These are phyloP conservation scores for Heracleum sosnowskyi DNA, from an alignment of 129 eudicot genomes.

Conservation along the genomic window DNA sequence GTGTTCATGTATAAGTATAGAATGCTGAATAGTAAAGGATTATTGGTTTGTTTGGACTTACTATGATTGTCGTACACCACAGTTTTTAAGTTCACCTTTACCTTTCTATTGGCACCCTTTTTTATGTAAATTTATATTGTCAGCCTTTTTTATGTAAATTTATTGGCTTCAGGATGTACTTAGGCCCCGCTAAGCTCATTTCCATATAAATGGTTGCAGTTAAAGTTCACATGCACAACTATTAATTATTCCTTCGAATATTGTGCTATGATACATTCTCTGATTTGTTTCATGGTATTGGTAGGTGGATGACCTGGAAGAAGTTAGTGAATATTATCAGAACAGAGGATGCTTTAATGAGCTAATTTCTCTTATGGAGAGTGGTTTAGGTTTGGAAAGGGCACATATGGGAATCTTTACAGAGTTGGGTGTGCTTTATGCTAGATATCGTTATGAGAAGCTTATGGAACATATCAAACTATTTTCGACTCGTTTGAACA, in stretches of 20 bases:
- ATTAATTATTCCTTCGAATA: neutral
- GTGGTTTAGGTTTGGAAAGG: constrained; percentile 69
- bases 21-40: neutral
- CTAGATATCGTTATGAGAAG: constrained; percentile 68
- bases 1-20: neutral
- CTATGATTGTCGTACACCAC: neutral
- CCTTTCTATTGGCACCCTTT: no score
- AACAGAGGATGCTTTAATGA: constrained; percentile 67
- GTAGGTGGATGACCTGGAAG: constrained; percentile 69
- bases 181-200: neutral
- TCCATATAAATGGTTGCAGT: neutral
- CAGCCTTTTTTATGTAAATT: no score
- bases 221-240: neutral
- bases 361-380: constrained; percentile 65
- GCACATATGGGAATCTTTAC: constrained; percentile 75
- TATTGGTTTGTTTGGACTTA: neutral
- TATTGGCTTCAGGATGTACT: neutral
- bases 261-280: neutral
- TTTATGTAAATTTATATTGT: no score
- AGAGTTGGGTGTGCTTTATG: constrained; percentile 61
- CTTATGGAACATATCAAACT: constrained; percentile 71
- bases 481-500: constrained; percentile 57
- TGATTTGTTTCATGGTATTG: constrained; percentile 9
- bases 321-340: constrained; percentile 59
- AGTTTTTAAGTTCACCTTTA: neutral